These are phyloP conservation scores for Anastatica hierochuntica DNA, from an alignment of 345 rosid species.

Conservation along the genomic window DNA sequence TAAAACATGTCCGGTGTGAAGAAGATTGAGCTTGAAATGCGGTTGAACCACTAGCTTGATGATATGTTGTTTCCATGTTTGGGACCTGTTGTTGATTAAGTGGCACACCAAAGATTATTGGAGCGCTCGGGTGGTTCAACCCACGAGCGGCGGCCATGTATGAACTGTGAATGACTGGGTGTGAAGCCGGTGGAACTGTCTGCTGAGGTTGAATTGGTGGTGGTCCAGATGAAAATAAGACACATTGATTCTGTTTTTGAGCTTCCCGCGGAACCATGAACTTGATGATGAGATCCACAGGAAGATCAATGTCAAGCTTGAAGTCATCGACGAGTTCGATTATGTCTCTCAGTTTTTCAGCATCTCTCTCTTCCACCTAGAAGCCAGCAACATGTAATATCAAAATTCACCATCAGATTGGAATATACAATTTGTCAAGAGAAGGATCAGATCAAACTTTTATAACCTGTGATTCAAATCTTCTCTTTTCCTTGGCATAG, in stretches of 20 bases:
- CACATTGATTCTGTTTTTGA: constrained; percentile 10
- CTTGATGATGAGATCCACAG: constrained; percentile 11
- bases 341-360: constrained; percentile 12
- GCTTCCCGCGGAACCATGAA: constrained; percentile 15
- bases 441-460: no score
- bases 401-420: no score
- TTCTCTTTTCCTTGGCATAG: constrained; percentile 2
- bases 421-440: background rate
- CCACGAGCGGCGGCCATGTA: no score
- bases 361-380: constrained; percentile 18
- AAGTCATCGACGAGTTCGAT: constrained; percentile 17
- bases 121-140: background rate
- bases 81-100: no score
- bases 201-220: background rate
- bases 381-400: constrained; percentile 5
- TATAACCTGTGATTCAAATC: constrained; percentile 11
- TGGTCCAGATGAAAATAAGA: background rate
- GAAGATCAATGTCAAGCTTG: constrained; percentile 21
- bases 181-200: no score
- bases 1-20: no score
- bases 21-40: no score
- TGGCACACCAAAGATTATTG: constrained; percentile 1
- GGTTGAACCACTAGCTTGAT: constrained; percentile 8
- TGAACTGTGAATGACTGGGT: no score
- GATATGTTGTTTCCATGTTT: no score